These are phyloP conservation scores for Hyphodiscus sp. DNA, from an alignment of 2,329 filamentous ascomycete species.

Conservation along the genomic window DNA sequence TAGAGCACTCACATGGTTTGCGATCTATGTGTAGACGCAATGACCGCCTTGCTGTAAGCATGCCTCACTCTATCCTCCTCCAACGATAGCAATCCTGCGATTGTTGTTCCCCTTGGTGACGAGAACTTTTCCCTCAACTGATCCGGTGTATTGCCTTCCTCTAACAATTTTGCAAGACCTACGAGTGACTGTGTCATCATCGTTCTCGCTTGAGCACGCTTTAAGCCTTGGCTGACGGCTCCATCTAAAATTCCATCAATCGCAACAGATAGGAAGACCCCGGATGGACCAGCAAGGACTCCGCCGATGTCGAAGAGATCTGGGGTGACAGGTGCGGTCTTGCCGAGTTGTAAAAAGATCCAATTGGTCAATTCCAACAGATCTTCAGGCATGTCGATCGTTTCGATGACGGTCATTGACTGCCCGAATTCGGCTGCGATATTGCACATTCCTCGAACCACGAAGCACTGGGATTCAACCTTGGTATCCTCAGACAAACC, in stretches of 20 bases:
- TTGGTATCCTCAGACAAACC: conserved; percentile 6
- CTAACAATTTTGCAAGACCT: conserved; percentile 41
- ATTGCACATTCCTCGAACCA: conserved; percentile 81
- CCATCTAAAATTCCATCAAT: conserved; percentile 73
- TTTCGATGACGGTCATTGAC: conserved; percentile 69
- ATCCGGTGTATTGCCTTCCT: conserved; percentile 64
- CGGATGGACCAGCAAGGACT: conserved; percentile 66
- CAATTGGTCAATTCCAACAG: conserved; percentile 59
- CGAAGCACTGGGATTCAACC: conserved; percentile 40
- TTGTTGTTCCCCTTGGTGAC: conserved; percentile 73
- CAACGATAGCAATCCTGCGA: conserved; percentile 64
- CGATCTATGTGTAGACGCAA: conserved; percentile 53
- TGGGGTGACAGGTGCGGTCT: conserved; percentile 60
- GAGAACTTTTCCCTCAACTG: conserved; percentile 67
- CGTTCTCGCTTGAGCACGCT: conserved; percentile 62
- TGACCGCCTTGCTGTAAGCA: conserved; percentile 58
- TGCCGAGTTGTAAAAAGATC: conserved; percentile 71
- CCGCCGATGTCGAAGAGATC: conserved; percentile 66
- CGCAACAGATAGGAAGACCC: conserved; percentile 69
- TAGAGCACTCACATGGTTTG: conserved; percentile 15
- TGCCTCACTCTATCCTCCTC: conserved; percentile 68
- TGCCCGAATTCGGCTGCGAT: conserved; percentile 73
- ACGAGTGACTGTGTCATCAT: conserved; percentile 77
- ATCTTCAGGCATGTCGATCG: conserved; percentile 43
- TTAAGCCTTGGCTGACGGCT: conserved; percentile 71